phyloP scores from a whole-genome alignment of 176 grass and related monocot genomes.

The Tuctoria greenei region DNA sequence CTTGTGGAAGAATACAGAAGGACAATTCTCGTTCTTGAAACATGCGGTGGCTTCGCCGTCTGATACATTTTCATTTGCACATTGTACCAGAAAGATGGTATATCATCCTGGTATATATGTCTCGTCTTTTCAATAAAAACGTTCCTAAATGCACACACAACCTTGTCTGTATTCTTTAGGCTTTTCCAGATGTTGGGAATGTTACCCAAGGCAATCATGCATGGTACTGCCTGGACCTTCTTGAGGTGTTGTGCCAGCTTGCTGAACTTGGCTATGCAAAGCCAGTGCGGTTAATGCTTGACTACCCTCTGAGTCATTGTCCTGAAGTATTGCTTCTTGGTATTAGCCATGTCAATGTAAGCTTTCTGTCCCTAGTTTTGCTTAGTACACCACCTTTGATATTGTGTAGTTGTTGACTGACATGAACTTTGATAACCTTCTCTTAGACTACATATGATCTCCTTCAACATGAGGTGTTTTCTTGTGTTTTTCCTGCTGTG shows the following conservation, averaged over 20 bases:
- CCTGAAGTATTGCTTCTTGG: constrained; percentile 79
- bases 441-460: constrained; percentile 91
- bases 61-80: constrained; percentile 79
- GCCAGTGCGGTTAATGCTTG: constrained; percentile 60
- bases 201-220: constrained; percentile 65
- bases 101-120: background rate
- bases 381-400: background rate
- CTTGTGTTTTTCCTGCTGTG: constrained; percentile 69
- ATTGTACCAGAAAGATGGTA: constrained; percentile 69
- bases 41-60: constrained; percentile 58
- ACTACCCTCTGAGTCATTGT: constrained; percentile 66
- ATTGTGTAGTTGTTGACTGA: constrained; percentile 29
- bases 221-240: constrained; percentile 88
- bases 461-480: constrained; percentile 75
- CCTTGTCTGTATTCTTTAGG: constrained; percentile 45
- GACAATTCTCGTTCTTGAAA: constrained; percentile 86
- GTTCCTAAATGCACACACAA: background rate
- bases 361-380: background rate
- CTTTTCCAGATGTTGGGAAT: constrained; percentile 63
- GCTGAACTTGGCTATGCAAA: constrained; percentile 78
- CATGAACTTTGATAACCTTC: constrained; percentile 18
- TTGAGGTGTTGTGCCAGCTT: constrained; percentile 81
- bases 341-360: constrained; percentile 77
- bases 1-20: constrained; percentile 92
- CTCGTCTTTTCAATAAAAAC: constrained; percentile 3